Conservation (phyloP, 2,329 filamentous ascomycete genomes). For the Penicillium sp. region DNA sequence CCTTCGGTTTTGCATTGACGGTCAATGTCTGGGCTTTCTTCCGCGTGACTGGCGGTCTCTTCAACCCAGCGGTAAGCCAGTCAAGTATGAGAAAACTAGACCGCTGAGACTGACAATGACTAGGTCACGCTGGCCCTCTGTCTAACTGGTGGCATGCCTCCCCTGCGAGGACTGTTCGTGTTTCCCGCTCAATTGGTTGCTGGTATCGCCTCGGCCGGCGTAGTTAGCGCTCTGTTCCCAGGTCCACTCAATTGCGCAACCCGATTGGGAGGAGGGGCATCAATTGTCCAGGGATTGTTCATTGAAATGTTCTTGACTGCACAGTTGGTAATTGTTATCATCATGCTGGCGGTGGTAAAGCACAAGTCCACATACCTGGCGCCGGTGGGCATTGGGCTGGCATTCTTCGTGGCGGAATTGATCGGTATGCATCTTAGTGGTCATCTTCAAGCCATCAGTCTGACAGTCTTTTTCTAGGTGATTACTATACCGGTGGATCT, state of each 20-base stretch:
- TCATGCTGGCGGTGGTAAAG: constrained; percentile 73
- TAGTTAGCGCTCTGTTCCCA: constrained; percentile 61
- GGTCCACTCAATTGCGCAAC: constrained; percentile 59
- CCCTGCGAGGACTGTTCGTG: constrained; percentile 54
- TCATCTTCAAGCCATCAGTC: no score
- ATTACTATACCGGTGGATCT: constrained; percentile 51
- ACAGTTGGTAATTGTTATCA: constrained; percentile 64
- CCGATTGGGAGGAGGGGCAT: constrained; percentile 54
- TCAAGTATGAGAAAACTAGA: neutral
- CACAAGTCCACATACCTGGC: constrained; percentile 71
- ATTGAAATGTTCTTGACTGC: constrained; percentile 68
- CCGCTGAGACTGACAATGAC: neutral
- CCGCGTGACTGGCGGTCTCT: constrained; percentile 53
- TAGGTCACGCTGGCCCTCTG: constrained; percentile 61
- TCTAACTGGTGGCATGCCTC: constrained; percentile 59
- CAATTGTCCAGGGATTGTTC: constrained; percentile 61
- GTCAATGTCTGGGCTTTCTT: constrained; percentile 60
- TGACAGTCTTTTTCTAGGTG: constrained; percentile 30
- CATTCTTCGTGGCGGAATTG: constrained; percentile 65
- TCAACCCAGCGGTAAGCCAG: constrained; percentile 50
- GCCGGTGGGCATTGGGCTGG: constrained; percentile 70
- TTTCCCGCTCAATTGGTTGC: constrained; percentile 60
- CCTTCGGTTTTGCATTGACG: constrained; percentile 50
- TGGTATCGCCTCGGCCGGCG: constrained; percentile 60
- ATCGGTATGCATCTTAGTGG: constrained; percentile 38